Base-by-base conservation (phyloP, 1,284 basidiomycete species). In the Veloporphyrellus conicus region DNA sequence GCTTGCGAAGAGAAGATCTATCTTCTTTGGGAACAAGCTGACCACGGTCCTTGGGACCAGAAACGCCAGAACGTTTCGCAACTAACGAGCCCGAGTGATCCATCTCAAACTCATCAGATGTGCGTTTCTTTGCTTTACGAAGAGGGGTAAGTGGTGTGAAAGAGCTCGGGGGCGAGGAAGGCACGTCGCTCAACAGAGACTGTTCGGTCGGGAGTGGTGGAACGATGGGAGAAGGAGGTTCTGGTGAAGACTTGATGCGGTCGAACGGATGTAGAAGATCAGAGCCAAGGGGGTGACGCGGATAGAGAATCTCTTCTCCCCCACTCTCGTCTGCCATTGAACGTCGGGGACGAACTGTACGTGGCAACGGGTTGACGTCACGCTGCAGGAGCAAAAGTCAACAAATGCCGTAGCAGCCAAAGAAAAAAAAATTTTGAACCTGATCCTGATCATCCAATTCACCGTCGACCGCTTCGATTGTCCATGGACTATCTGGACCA, bases 231-330 rank as follows among this genome's bases (percentile, higher is more conserved):
- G 57, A 62, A 33, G 52, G 56, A 36, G 60, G 62, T 37, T 67
- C 62, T 16, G 63, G 59, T 0, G 61, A 54, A 19, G 54, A 63
- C 47, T 66, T 66, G 41, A 67, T 59, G 19, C 66, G 55, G 36
- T 72, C 70, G 16, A 71, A 58, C 7, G 66, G 58, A 50, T 68
- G 56, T 6, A 69, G 46, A 37, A 62, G 53, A 29, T 68, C 61
- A 25, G 72, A 59, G 9, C 60, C 57, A 41, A 66, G 63, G 5
- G 73, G 67, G 53, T 84, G 81, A 50, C 87, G 82, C 43, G 87
- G 87, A 67, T 87, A 91, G 14, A 88, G 69, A 56, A 90, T 87
- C 65, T 90, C 87, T 68, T 91, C 84, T 39, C 84, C 84, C 12
- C 87, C 85, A 59, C 85, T 88, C 64, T 90, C 88, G 53, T 86